These are phyloP conservation scores for Ogataea sp. DNA, from an alignment of 805 yeast genomes.

Conservation along the genomic window DNA sequence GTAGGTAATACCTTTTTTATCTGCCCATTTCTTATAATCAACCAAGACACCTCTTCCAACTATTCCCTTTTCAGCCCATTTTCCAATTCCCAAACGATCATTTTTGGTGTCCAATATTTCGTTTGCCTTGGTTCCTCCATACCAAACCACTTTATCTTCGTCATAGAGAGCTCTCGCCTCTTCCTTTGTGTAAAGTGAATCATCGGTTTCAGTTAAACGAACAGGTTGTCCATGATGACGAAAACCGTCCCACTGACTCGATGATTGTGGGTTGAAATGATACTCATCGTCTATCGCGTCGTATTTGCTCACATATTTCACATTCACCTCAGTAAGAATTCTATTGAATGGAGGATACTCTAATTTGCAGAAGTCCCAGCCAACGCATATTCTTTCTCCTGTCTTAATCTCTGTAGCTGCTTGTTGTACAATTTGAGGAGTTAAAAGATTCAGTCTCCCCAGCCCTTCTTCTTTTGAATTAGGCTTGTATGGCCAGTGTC, in stretches of 20 bases:
- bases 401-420: constrained; percentile 8
- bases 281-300: constrained; percentile 17
- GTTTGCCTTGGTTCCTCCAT: constrained; percentile 4
- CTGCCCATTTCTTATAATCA: constrained; percentile 23
- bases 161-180: constrained; percentile 7
- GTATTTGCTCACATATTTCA: constrained; percentile 4
- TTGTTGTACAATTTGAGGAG: constrained; percentile 4
- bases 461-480: constrained; percentile 7
- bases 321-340: constrained; percentile 1
- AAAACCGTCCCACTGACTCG: constrained; percentile 23
- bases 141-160: constrained; percentile 5
- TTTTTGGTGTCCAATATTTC: constrained; percentile 5
- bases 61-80: constrained; percentile 21
- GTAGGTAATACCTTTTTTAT: constrained; percentile 16
- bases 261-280: constrained; percentile 19
- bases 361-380: constrained; percentile 6
- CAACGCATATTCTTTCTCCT: constrained; percentile 7
- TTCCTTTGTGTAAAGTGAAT: constrained; percentile 14
- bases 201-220: constrained; percentile 7
- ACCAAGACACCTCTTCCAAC: constrained; percentile 26
- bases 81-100: constrained; percentile 6
- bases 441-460: constrained; percentile 7
- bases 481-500: constrained; percentile 7
- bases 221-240: constrained; percentile 19
- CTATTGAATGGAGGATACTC: constrained; percentile 8